Conservation (phyloP, 2,329 filamentous ascomycete species). For the Sporothrix dimorphospora region DNA sequence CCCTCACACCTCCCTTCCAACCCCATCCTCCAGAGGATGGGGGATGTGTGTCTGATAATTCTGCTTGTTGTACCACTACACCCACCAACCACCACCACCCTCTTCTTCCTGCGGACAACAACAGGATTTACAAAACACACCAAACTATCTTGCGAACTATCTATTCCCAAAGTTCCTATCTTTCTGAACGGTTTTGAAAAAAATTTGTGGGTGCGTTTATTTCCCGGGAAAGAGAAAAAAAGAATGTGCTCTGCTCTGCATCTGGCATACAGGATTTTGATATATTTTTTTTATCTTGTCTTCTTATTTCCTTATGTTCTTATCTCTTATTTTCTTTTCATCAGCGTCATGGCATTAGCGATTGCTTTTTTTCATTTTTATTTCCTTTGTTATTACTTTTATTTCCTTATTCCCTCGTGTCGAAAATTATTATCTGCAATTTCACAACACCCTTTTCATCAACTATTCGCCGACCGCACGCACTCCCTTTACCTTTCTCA, state of each 20-base stretch:
- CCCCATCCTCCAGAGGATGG: conserved; percentile 27
- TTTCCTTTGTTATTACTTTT: conserved; percentile 20
- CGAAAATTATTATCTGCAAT: conserved; percentile 11
- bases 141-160: conserved; percentile 21
- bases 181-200: conserved; percentile 28
- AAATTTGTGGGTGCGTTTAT: conserved; percentile 40
- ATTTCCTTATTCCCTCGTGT: conserved; percentile 16
- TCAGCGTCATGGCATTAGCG: conserved; percentile 54
- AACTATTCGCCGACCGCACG: conserved; percentile 11
- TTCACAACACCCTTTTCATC: not conserved
- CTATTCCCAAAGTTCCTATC: conserved; percentile 25
- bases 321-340: conserved; percentile 35
- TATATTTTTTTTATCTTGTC: conserved; percentile 40
- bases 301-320: conserved; percentile 42
- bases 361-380: conserved; percentile 44
- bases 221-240: conserved; percentile 39
- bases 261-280: conserved; percentile 46
- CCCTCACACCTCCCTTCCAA: conserved; percentile 27
- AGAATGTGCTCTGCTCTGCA: conserved; percentile 51
- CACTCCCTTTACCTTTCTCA: conserved; percentile 13
- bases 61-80: conserved; percentile 32
- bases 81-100: not conserved
- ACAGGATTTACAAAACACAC: conserved; percentile 14
- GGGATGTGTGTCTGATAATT: conserved; percentile 31
- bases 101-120: conserved; percentile 28